Conservation (phyloP, 2,329 filamentous ascomycete genomes). For the Aspergillus jensenii region DNA sequence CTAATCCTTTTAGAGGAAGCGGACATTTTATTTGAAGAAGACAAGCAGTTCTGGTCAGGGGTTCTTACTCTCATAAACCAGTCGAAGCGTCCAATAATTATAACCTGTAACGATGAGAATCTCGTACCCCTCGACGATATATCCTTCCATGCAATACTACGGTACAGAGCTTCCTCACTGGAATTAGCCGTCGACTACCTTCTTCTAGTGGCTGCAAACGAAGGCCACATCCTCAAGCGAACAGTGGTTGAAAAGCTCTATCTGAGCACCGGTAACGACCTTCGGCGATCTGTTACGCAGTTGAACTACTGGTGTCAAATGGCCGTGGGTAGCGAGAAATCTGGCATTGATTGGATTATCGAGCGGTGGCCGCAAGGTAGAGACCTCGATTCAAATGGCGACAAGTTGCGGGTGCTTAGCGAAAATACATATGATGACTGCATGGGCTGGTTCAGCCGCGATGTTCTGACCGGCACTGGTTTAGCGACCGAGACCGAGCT, state of each 20-base stretch:
- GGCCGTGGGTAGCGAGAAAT: constrained; percentile 82
- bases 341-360: constrained; percentile 87
- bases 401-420: constrained; percentile 75
- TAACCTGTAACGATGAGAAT: constrained; percentile 93
- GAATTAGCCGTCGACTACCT: constrained; percentile 77
- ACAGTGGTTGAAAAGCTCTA: constrained; percentile 70
- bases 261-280: constrained; percentile 65
- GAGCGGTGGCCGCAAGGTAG: constrained; percentile 71
- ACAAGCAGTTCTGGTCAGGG: constrained; percentile 90
- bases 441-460: constrained; percentile 74
- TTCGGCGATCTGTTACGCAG: constrained; percentile 79
- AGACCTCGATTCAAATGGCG: constrained; percentile 66
- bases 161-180: constrained; percentile 65
- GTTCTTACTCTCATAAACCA: constrained; percentile 74
- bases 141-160: constrained; percentile 81
- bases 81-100: constrained; percentile 87
- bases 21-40: constrained; percentile 90
- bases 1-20: constrained; percentile 92
- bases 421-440: constrained; percentile 72
- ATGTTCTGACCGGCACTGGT: constrained; percentile 48
- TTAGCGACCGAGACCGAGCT: constrained; percentile 61
- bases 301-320: constrained; percentile 98
- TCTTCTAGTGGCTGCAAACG: constrained; percentile 77
- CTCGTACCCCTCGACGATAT: constrained; percentile 72
- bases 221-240: constrained; percentile 77